These are phyloP conservation scores for Thielaviopsis cerberus DNA, from an alignment of 2,329 filamentous ascomycete species.

Conservation along the genomic window DNA sequence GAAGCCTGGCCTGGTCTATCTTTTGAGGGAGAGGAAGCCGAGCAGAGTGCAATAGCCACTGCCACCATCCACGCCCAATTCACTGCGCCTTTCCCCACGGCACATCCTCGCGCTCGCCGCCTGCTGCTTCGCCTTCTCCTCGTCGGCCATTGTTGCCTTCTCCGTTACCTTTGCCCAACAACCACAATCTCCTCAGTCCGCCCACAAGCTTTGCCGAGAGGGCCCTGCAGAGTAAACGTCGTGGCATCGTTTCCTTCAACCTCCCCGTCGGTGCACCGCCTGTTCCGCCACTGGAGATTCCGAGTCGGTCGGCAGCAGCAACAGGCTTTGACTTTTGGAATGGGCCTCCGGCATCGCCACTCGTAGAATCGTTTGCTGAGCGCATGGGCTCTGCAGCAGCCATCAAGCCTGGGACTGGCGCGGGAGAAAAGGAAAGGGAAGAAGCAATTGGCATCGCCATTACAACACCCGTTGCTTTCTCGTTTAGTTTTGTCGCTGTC, in stretches of 20 bases:
- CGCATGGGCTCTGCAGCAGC: not conserved
- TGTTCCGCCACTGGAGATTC: not conserved
- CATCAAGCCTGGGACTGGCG: too few relatives aligned
- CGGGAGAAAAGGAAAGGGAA: too few relatives aligned
- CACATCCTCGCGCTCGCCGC: not conserved
- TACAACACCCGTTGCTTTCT: constrained; percentile 13
- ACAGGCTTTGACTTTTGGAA: too few relatives aligned
- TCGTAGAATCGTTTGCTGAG: not conserved
- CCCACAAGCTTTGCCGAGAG: not conserved
- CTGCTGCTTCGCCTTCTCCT: not conserved
- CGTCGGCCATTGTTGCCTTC: not conserved
- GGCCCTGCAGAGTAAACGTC: not conserved
- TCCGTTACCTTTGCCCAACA: too few relatives aligned
- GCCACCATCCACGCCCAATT: not conserved
- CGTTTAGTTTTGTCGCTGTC: constrained; percentile 15
- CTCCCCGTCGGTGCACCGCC: not conserved
- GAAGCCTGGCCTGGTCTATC: too few relatives aligned
- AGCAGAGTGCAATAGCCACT: too few relatives aligned
- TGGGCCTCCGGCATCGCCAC: too few relatives aligned
- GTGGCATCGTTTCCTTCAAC: not conserved
- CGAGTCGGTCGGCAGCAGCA: too few relatives aligned
- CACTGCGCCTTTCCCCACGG: not conserved
- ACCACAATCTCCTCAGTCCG: not conserved
- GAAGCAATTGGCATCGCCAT: not conserved
- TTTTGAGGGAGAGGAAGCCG: too few relatives aligned